Conservation (phyloP, 352 stramenopile species). For the Pythium utonaiense region DNA sequence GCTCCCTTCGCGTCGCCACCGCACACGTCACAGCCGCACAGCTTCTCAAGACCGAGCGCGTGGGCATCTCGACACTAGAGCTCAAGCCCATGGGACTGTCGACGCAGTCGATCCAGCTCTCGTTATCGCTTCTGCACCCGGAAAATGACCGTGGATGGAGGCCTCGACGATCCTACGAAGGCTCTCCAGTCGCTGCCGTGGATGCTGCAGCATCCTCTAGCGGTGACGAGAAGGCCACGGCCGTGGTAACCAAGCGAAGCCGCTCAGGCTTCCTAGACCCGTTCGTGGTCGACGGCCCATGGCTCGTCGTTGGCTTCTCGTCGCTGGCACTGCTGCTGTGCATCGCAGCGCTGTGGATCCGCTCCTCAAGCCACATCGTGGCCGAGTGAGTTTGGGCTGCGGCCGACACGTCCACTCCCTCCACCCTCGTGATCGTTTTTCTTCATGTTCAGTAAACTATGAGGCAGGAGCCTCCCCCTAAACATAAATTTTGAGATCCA, state of each 20-base stretch:
- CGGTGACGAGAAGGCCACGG: constrained; percentile 1
- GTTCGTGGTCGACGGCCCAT: constrained; percentile 5
- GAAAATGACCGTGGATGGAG: constrained; percentile 8
- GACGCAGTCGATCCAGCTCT: constrained; percentile 32
- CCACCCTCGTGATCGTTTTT: background rate
- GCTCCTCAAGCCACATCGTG: constrained; percentile 11
- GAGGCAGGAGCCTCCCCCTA: background rate
- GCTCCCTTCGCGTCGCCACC: constrained; percentile 51
- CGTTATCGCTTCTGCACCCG: constrained; percentile 10
- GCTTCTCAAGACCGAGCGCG: constrained; percentile 33
- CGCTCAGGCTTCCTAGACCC: constrained; percentile 1
- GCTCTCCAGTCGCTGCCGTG: constrained; percentile 11
- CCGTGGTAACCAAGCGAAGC: constrained; percentile 1
- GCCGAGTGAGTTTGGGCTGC: constrained; percentile 4
- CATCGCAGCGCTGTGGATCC: constrained; percentile 9
- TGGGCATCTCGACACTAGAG: constrained; percentile 43
- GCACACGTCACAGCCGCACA: constrained; percentile 40
- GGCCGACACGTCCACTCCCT: background rate
- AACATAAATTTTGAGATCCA: constrained; percentile 4
- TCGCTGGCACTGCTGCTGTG: constrained; percentile 11
- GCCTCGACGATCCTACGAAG: constrained; percentile 6
- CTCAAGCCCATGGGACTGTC: constrained; percentile 33
- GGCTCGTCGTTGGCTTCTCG: constrained; percentile 7
- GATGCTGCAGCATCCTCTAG: constrained; percentile 6
- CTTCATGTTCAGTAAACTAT: background rate